These are phyloP conservation scores for Actinomortierella wolfii DNA, from an alignment of 371 early-diverging fungal species.

Conservation along the genomic window DNA sequence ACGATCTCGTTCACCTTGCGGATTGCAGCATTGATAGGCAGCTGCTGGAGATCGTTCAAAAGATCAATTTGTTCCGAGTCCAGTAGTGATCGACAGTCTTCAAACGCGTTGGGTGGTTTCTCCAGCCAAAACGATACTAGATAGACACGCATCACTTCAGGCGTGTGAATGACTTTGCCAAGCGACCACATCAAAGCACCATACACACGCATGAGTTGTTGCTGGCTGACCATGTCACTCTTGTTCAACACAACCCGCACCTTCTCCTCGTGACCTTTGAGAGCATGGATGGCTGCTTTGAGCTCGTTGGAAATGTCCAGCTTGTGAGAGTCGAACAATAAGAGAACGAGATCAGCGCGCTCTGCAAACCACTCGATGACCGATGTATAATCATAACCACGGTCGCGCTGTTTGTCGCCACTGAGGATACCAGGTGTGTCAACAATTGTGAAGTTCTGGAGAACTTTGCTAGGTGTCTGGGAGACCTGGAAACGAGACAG, in stretches of 20 bases:
- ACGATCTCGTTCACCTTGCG: conserved; percentile 93
- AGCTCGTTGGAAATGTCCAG: conserved; percentile 92
- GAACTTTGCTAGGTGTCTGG: conserved; percentile 69
- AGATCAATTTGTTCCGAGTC: conserved; percentile 81
- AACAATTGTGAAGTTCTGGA: conserved; percentile 82
- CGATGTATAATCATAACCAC: conserved; percentile 84
- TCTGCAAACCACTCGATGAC: conserved; percentile 90
- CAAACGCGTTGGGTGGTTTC: conserved; percentile 72
- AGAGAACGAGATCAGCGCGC: conserved; percentile 83
- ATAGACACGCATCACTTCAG: conserved; percentile 90
- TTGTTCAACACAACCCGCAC: conserved; percentile 87
- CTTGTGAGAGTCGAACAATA: conserved; percentile 89
- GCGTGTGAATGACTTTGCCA: conserved; percentile 86
- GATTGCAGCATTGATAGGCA: conserved; percentile 85
- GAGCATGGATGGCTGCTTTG: conserved; percentile 76
- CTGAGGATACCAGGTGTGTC: conserved; percentile 89
- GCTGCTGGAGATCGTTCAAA: conserved; percentile 70
- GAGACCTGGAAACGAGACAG: conserved; percentile 86
- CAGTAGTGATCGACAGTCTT: conserved; percentile 74
- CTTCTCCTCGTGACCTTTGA: conserved; percentile 88
- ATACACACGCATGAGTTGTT: conserved; percentile 90
- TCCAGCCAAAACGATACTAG: conserved; percentile 84
- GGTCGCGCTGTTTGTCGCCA: conserved; percentile 84
- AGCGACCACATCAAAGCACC: conserved; percentile 96
- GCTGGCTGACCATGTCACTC: conserved; percentile 83